Evolutionary conservation across 129 eudicot genomes (phyloP).

Genomic region (Gnaphalium uliginosum): DNA sequence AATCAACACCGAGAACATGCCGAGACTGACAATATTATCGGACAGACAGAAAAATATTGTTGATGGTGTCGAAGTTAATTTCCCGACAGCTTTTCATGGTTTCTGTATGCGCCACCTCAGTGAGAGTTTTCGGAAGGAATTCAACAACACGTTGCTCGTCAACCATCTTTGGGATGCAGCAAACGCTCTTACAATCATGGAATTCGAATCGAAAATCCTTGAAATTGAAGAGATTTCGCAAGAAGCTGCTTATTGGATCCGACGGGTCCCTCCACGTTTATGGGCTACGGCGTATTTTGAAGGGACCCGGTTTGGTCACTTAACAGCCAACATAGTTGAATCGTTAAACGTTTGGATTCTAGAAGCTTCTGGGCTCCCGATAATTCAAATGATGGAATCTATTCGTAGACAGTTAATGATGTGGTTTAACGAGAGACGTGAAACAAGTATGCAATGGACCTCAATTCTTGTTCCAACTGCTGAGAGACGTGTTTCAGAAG

Average conservation of each 20-base stretch:
- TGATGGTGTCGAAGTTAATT: constrained; percentile 68
- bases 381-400: constrained; percentile 85
- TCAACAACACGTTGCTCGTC: constrained; percentile 63
- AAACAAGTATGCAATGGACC: constrained; percentile 73
- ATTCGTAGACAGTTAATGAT: constrained; percentile 71
- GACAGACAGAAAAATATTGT: constrained; percentile 60
- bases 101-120: constrained; percentile 77
- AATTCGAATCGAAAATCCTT: constrained; percentile 50
- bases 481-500: constrained; percentile 69
- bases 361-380: constrained; percentile 78
- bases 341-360: constrained; percentile 60
- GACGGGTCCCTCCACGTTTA: constrained; percentile 54
- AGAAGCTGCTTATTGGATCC: constrained; percentile 72
- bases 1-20: constrained; percentile 77
- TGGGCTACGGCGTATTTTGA: constrained; percentile 80
- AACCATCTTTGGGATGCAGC: constrained; percentile 85
- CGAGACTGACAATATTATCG: constrained; percentile 69
- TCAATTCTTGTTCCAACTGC: constrained; percentile 70
- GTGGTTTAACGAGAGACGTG: constrained; percentile 83
- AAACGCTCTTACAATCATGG: constrained; percentile 56
- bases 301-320: constrained; percentile 66
- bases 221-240: constrained; percentile 74
- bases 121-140: constrained; percentile 74
- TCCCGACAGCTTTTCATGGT: constrained; percentile 88
- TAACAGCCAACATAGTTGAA: constrained; percentile 66